Evolutionary conservation across 2,329 filamentous ascomycete species (phyloP).

Genomic region (Metarhizium album): DNA sequence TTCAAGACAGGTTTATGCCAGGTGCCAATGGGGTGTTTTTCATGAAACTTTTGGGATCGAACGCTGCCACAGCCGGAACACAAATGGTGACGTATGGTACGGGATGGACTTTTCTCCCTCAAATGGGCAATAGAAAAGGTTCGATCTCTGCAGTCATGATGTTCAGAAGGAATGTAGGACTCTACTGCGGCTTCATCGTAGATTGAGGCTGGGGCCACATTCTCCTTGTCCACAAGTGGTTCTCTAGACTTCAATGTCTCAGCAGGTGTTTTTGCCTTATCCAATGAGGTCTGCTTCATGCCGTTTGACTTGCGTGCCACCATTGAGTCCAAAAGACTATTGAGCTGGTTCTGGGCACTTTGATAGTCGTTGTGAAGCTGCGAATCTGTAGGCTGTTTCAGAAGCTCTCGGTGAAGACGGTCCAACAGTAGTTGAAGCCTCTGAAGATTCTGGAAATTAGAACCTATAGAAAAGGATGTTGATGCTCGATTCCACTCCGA

Average conservation of each 20-base stretch:
- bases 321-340: slow-evolving; percentile 15
- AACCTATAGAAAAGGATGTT: not conserved
- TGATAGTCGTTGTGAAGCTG: slow-evolving; percentile 15
- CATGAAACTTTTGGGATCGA: slow-evolving; percentile 25
- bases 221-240: slow-evolving; percentile 1
- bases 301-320: not conserved
- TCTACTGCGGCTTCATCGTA: not conserved
- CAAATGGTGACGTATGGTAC: slow-evolving; percentile 17
- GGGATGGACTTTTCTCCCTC: slow-evolving; percentile 12
- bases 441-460: slow-evolving; percentile 10
- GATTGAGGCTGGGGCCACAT: not conserved
- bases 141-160: not conserved
- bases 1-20: slow-evolving; percentile 18
- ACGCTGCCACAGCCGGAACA: slow-evolving; percentile 26
- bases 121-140: not conserved
- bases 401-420: slow-evolving; percentile 14
- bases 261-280: not conserved
- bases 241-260: slow-evolving; percentile 9
- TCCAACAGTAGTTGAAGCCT: slow-evolving; percentile 18
- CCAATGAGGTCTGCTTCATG: no score
- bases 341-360: slow-evolving; percentile 19
- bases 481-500: not conserved
- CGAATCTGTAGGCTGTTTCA: slow-evolving; percentile 12
- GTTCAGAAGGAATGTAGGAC: not conserved
- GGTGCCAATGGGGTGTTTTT: slow-evolving; percentile 18